Conservation (phyloP, 495 filamentous ascomycete species). For the Annulohypoxylon maeteangense region DNA sequence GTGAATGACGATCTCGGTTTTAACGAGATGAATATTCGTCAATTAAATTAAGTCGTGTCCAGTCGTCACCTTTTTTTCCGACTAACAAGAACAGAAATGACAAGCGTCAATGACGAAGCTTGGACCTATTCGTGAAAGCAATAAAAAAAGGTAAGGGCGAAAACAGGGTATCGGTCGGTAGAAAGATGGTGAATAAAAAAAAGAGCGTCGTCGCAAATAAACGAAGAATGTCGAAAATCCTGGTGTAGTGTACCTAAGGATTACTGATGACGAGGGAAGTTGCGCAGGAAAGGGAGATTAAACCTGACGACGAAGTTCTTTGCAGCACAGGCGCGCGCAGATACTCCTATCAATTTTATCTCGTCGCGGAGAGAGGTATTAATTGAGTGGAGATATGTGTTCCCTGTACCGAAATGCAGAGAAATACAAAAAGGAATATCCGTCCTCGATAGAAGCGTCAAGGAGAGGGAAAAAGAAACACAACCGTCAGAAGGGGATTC, state of each 20-base stretch:
- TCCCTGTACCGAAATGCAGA: constrained; percentile 52
- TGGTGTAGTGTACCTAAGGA: not conserved
- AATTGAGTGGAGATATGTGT: constrained; percentile 54
- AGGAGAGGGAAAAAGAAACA: constrained; percentile 47
- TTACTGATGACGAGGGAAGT: constrained; percentile 4
- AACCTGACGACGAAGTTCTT: constrained; percentile 24
- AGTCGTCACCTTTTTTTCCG: constrained; percentile 31
- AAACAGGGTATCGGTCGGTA: constrained; percentile 40
- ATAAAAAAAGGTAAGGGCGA: constrained; percentile 35
- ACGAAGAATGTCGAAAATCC: constrained; percentile 6
- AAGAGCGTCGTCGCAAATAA: constrained; percentile 38
- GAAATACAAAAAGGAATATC: constrained; percentile 42
- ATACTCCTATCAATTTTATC: constrained; percentile 25
- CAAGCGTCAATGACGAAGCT: constrained; percentile 35
- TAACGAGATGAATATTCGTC: constrained; percentile 26
- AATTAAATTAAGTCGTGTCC: constrained; percentile 47
- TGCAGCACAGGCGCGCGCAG: constrained; percentile 36
- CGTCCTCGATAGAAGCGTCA: constrained; percentile 43
- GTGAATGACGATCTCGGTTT: constrained; percentile 36
- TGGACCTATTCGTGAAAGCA: constrained; percentile 31
- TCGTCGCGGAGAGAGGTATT: constrained; percentile 37
- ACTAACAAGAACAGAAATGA: constrained; percentile 34
- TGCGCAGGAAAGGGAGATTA: not conserved
- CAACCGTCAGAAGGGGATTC: constrained; percentile 43
- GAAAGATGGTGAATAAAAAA: constrained; percentile 34